Evolutionary conservation across 495 filamentous ascomycete species (phyloP).

Genomic region (Neurospora sublineolata): DNA sequence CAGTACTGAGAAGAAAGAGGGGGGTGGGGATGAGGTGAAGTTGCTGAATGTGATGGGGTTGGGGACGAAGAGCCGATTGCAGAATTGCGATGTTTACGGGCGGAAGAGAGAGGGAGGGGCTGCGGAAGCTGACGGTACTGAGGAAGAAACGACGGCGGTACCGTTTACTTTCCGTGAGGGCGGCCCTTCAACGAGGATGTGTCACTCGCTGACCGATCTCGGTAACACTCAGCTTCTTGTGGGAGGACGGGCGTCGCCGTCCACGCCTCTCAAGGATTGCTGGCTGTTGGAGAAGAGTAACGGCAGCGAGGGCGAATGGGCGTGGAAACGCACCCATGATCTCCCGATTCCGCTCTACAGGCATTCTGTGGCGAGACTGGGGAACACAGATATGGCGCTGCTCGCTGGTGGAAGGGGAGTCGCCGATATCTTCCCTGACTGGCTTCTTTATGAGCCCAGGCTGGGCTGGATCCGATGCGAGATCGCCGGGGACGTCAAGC

Average conservation of each 20-base stretch:
- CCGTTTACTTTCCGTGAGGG: conserved; percentile 17
- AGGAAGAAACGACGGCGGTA: not conserved
- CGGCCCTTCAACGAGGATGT: conserved; percentile 51
- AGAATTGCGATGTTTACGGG: conserved; percentile 48
- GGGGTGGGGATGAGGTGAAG: not conserved
- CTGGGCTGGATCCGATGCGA: conserved; percentile 34
- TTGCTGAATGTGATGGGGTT: conserved; percentile 45
- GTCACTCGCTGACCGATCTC: conserved; percentile 60
- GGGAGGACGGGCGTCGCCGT: conserved; percentile 71
- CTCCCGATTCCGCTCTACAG: conserved; percentile 59
- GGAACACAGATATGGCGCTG: conserved; percentile 34
- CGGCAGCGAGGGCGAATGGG: conserved; percentile 8
- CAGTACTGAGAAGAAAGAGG: conserved; percentile 1
- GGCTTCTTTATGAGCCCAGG: conserved; percentile 50
- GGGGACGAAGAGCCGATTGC: conserved; percentile 47
- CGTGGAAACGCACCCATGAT: conserved; percentile 51
- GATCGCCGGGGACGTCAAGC: conserved; percentile 17
- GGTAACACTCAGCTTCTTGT: conserved; percentile 47
- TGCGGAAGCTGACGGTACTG: not conserved
- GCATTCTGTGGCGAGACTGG: conserved; percentile 54
- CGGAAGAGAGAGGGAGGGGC: conserved; percentile 5
- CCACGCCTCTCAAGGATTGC: conserved; percentile 52
- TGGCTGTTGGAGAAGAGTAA: conserved; percentile 49
- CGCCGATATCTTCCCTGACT: conserved; percentile 40
- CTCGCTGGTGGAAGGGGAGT: conserved; percentile 16